These are phyloP conservation scores for Daldinia caldariorum DNA, from an alignment of 495 filamentous ascomycete genomes.

Conservation along the genomic window DNA sequence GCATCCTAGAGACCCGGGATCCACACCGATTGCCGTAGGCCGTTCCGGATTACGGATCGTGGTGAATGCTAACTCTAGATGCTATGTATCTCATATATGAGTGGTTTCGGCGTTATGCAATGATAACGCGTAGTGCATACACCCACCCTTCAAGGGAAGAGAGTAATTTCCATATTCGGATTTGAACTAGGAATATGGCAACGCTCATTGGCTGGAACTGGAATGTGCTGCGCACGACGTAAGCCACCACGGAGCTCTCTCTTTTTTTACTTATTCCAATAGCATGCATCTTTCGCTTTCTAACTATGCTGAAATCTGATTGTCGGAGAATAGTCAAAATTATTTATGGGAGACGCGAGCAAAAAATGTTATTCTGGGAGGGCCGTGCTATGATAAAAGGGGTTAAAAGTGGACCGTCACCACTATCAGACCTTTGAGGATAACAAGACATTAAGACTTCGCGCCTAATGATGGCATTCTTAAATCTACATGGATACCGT, in stretches of 20 bases:
- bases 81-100: no score
- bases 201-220: neutral
- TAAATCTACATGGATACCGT: no score
- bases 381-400: no score
- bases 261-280: no score
- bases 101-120: no score
- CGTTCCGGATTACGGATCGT: neutral
- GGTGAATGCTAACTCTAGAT: no score
- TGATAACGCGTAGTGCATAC: no score
- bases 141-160: neutral
- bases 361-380: neutral
- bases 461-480: neutral
- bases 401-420: neutral
- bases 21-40: neutral
- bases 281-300: neutral
- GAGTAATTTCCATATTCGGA: neutral
- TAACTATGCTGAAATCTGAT: neutral
- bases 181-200: neutral
- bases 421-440: neutral
- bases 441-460: neutral
- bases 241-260: no score
- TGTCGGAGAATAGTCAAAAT: neutral
- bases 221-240: neutral
- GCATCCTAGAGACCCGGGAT: neutral
- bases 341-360: neutral